Conservation (phyloP, 1,139 yeast genomes). For the Scheffersomyces insectosa region DNA sequence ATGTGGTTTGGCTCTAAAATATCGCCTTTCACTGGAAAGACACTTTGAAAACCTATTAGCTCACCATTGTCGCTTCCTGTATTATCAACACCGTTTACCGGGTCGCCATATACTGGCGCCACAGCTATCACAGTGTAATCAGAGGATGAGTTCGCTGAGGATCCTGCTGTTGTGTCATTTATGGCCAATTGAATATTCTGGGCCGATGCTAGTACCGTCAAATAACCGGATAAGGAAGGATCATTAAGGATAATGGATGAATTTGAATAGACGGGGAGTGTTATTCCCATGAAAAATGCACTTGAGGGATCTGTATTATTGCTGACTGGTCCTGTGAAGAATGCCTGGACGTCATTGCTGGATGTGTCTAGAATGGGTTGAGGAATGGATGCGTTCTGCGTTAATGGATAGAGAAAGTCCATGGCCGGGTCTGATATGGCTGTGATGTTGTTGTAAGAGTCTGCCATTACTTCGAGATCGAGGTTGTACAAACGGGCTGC, state of each 20-base stretch:
- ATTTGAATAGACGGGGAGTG: constrained; percentile 72
- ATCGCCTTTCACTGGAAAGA: constrained; percentile 33
- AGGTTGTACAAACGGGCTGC: constrained; percentile 70
- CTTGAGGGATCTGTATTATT: constrained; percentile 28
- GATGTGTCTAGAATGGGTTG: constrained; percentile 14
- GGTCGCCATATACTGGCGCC: constrained; percentile 26
- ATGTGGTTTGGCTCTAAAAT: constrained; percentile 21
- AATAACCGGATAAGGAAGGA: constrained; percentile 68
- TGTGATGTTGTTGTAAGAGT: constrained; percentile 31
- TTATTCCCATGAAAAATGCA: constrained; percentile 52
- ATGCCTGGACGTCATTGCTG: constrained; percentile 34
- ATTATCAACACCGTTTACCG: constrained; percentile 14
- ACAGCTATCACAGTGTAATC: constrained; percentile 39
- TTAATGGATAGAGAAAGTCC: constrained; percentile 55
- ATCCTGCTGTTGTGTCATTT: constrained; percentile 42
- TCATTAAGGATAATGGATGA: constrained; percentile 64
- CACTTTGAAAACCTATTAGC: constrained; percentile 35
- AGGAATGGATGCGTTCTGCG: constrained; percentile 46
- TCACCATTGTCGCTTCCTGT: constrained; percentile 8
- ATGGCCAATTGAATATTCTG: constrained; percentile 51
- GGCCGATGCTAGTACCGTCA: constrained; percentile 67
- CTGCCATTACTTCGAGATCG: constrained; percentile 38
- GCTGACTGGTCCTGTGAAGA: constrained; percentile 60
- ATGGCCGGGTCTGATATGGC: constrained; percentile 29
- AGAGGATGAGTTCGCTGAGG: constrained; percentile 6